Conservation (phyloP, 495 filamentous ascomycete genomes). For the Hamigera avellanea region DNA sequence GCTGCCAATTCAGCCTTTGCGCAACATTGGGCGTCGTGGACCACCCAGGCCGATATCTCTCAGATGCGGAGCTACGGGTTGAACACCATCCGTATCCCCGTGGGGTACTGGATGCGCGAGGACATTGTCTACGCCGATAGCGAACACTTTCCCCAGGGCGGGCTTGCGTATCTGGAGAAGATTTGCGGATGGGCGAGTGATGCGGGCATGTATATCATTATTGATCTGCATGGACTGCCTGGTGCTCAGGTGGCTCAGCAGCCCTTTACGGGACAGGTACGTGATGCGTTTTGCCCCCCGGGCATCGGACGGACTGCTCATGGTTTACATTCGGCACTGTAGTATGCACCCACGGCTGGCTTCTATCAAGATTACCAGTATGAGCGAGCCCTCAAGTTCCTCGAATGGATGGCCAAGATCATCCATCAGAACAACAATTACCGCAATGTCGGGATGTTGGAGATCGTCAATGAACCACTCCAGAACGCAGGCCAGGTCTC, state of each 20-base stretch:
- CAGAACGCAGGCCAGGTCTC: slow-evolving; percentile 17
- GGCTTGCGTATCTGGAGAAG: slow-evolving; percentile 38
- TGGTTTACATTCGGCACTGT: background rate
- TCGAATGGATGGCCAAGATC: slow-evolving; percentile 45
- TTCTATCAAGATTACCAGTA: slow-evolving; percentile 48
- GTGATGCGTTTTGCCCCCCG: no score
- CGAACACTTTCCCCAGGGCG: slow-evolving; percentile 49
- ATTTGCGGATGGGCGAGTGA: slow-evolving; percentile 45
- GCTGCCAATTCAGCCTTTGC: slow-evolving; percentile 41
- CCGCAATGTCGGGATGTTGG: slow-evolving; percentile 46
- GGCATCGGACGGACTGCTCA: no score
- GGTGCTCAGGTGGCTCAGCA: slow-evolving; percentile 42
- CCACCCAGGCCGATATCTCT: slow-evolving; percentile 42
- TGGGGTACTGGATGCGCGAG: slow-evolving; percentile 54
- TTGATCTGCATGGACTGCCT: slow-evolving; percentile 54
- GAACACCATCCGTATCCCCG: slow-evolving; percentile 51
- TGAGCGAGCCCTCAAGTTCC: slow-evolving; percentile 44
- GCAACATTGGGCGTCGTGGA: slow-evolving; percentile 48
- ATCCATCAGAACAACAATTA: slow-evolving; percentile 41
- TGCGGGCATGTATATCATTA: slow-evolving; percentile 48
- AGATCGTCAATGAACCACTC: slow-evolving; percentile 50
- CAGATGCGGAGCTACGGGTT: slow-evolving; percentile 42
- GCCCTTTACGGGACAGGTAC: slow-evolving; percentile 42
- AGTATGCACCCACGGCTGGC: slow-evolving; percentile 28
- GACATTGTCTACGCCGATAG: slow-evolving; percentile 37